These are phyloP conservation scores for Pythium coloratum DNA, from an alignment of 352 stramenopile species.

Conservation along the genomic window DNA sequence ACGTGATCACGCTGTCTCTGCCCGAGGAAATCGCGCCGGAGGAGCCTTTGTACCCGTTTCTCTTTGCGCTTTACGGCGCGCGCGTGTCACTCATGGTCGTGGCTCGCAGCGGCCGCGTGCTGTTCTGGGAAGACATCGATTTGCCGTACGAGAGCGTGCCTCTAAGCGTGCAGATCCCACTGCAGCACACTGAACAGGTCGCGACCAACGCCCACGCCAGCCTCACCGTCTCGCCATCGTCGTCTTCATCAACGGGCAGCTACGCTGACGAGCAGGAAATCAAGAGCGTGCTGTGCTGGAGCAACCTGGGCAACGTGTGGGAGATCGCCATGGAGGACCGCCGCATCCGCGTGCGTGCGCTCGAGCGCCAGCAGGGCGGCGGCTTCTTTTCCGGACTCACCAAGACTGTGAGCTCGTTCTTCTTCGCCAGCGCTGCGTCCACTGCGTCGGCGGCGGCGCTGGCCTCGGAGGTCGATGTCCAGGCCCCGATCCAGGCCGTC, in stretches of 20 bases:
- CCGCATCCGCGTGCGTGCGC: conserved; percentile 69
- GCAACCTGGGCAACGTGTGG: conserved; percentile 76
- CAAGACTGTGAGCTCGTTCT: conserved; percentile 79
- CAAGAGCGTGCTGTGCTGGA: conserved; percentile 76
- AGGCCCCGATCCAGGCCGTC: conserved; percentile 56
- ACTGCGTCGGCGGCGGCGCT: conserved; percentile 7
- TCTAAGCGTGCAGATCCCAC: conserved; percentile 75
- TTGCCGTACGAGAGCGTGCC: conserved; percentile 75
- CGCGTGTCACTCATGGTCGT: conserved; percentile 74
- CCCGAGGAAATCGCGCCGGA: conserved; percentile 53
- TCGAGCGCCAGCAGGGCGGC: conserved; percentile 61
- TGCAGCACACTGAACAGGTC: conserved; percentile 53
- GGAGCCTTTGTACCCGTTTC: conserved; percentile 58
- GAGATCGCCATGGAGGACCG: conserved; percentile 78
- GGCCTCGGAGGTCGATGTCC: conserved; percentile 39
- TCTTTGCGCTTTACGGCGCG: conserved; percentile 64
- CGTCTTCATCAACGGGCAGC: conserved; percentile 13
- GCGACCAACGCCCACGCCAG: conserved; percentile 44
- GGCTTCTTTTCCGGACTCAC: conserved; percentile 71
- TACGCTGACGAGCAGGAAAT: conserved; percentile 28
- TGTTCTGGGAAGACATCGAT: conserved; percentile 85
- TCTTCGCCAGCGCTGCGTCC: conserved; percentile 51
- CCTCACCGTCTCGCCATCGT: conserved; percentile 18
- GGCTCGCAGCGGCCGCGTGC: conserved; percentile 56
- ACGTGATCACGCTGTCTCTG: conserved; percentile 48